Evolutionary conservation across 2,329 filamentous ascomycete species (phyloP).

Genomic region (Fusarium sterilihyphosum): DNA sequence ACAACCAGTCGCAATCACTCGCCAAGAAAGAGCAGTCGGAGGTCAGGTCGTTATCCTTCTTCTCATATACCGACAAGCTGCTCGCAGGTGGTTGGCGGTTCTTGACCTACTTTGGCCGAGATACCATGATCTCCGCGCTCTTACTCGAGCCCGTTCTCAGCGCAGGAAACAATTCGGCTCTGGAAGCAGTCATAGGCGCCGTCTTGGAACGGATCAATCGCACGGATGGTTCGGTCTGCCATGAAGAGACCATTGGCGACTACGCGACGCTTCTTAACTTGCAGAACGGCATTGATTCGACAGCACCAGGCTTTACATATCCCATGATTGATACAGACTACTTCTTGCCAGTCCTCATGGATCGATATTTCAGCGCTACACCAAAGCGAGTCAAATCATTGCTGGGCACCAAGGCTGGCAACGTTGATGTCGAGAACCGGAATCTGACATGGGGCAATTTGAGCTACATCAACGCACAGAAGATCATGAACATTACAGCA

Average conservation of each 20-base stretch:
- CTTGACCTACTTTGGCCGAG: constrained; percentile 73
- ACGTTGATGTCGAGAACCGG: constrained; percentile 59
- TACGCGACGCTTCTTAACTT: constrained; percentile 70
- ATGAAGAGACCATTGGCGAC: constrained; percentile 73
- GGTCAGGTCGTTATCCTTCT: constrained; percentile 59
- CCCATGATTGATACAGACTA: constrained; percentile 73
- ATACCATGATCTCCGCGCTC: constrained; percentile 70
- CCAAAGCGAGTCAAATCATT: constrained; percentile 51
- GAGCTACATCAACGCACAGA: constrained; percentile 62
- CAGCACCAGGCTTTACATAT: constrained; percentile 65
- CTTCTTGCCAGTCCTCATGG: constrained; percentile 66
- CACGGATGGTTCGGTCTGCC: constrained; percentile 68
- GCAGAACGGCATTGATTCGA: constrained; percentile 62
- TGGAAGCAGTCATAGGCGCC: constrained; percentile 69
- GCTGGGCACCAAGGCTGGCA: constrained; percentile 55
- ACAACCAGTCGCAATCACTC: constrained; percentile 56
- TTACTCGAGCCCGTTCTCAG: constrained; percentile 68
- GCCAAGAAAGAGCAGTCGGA: constrained; percentile 47
- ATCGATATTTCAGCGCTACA: constrained; percentile 64
- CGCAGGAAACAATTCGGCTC: constrained; percentile 61
- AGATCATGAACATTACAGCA: constrained; percentile 65
- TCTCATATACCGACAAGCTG: constrained; percentile 71
- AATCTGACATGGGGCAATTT: constrained; percentile 65
- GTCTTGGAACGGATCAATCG: constrained; percentile 70
- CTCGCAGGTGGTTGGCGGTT: constrained; percentile 73